Percentiles rank a stretch among this genome's conserved stretches.
Evolutionary conservation across 257 asterid species (phyloP).

Genomic region (Orobanche coerulescens): DNA sequence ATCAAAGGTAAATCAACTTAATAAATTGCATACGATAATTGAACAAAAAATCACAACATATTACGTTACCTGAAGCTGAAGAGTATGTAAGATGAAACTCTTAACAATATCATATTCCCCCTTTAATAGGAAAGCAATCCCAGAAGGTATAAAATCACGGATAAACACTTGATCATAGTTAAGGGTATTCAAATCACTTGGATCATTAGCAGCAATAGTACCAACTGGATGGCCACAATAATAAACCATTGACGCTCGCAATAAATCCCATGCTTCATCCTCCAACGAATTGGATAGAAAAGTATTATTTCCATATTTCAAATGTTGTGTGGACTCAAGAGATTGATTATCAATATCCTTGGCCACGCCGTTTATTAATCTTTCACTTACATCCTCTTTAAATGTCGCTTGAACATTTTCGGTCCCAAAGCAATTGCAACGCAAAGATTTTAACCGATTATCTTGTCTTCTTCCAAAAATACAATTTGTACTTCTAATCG

Average conservation of each 20-base stretch:
- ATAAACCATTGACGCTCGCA: conserved; percentile 66
- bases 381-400: conserved; percentile 32
- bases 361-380: conserved; percentile 29
- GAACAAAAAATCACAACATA: not conserved
- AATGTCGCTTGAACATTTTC: conserved; percentile 36
- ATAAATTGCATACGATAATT: not conserved
- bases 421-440: conserved; percentile 47
- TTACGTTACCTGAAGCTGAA: conserved; percentile 77
- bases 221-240: conserved; percentile 76
- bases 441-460: conserved; percentile 24
- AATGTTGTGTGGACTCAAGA: conserved; percentile 7
- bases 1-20: not conserved
- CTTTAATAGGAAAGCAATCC: conserved; percentile 74
- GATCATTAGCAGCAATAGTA: conserved; percentile 91
- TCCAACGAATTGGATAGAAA: conserved; percentile 47
- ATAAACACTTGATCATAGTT: conserved; percentile 91
- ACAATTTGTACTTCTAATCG: conserved; percentile 14
- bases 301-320: conserved; percentile 27
- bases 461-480: conserved; percentile 13
- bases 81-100: conserved; percentile 77
- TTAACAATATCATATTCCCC: conserved; percentile 85
- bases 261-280: conserved; percentile 81
- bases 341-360: conserved; percentile 20
- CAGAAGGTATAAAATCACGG: conserved; percentile 87
- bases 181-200: conserved; percentile 54